A percentile compares a stretch with the other conserved stretches of the same genome.
Conservation (phyloP, 75 land plant genomes). For the Azolla pinnata region DNA sequence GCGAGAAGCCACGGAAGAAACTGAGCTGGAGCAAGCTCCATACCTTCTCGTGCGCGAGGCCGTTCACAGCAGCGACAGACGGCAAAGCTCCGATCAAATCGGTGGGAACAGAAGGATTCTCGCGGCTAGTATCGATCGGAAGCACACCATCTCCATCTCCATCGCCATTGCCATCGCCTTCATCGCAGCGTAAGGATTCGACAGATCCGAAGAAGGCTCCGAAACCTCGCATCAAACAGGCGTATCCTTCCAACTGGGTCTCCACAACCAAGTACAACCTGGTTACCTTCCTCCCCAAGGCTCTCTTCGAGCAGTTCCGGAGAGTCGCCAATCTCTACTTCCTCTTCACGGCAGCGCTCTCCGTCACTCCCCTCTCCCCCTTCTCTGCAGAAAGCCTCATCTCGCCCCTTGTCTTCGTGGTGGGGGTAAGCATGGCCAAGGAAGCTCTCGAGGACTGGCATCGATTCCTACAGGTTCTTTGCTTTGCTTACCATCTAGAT, state of each 20-base stretch:
- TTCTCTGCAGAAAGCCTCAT: constrained; percentile 31
- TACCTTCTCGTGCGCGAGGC: too few relatives aligned
- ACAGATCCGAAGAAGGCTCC: too few relatives aligned
- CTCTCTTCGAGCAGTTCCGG: constrained; percentile 36
- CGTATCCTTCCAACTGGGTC: constrained; percentile 10
- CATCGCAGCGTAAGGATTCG: too few relatives aligned
- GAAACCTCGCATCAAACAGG: too few relatives aligned
- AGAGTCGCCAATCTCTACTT: constrained; percentile 38
- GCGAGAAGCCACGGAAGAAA: too few relatives aligned
- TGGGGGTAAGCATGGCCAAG: constrained; percentile 31
- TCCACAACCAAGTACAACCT: constrained; percentile 31
- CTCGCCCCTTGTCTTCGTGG: constrained; percentile 34
- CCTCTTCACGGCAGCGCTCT: constrained; percentile 25
- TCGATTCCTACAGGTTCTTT: constrained; percentile 22
- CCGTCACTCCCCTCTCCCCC: constrained; percentile 32
- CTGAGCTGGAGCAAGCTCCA: too few relatives aligned
- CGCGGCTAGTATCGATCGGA: too few relatives aligned
- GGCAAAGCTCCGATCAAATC: too few relatives aligned
- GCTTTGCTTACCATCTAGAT: background rate
- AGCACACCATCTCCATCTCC: too few relatives aligned
- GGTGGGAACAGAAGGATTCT: too few relatives aligned
- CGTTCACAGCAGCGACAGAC: too few relatives aligned
- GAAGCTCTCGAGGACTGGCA: constrained; percentile 39
- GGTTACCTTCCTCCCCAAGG: constrained; percentile 36
- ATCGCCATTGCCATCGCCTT: too few relatives aligned